phyloP scores from a whole-genome alignment of 352 stramenopile species.

The Pythium inflatum region DNA sequence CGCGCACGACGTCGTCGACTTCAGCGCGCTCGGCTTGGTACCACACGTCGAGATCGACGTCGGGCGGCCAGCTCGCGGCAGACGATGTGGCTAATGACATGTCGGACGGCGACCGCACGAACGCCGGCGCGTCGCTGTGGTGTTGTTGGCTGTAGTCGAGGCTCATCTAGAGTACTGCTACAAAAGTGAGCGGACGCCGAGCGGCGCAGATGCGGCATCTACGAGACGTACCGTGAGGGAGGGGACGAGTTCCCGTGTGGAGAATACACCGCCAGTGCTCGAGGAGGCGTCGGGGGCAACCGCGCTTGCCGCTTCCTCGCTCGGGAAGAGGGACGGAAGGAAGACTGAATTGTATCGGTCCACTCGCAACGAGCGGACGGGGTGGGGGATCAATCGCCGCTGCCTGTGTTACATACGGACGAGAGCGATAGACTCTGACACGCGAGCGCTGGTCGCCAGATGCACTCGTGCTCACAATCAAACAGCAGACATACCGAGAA shows the following conservation, averaged over 20 bases:
- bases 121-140: conserved; percentile 7
- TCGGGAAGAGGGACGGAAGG: conserved; percentile 8
- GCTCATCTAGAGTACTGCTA: conserved; percentile 20
- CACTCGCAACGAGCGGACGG: conserved; percentile 28
- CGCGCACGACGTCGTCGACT: conserved; percentile 71
- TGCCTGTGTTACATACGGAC: conserved; percentile 17
- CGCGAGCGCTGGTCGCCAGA: conserved; percentile 3
- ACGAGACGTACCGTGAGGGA: no score
- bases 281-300: not conserved
- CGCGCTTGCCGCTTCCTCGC: conserved; percentile 12
- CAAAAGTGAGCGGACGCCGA: no score
- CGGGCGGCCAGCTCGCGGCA: conserved; percentile 53
- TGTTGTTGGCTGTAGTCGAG: conserved; percentile 22
- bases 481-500: conserved; percentile 18
- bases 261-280: not conserved
- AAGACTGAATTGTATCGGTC: conserved; percentile 26
- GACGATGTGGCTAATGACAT: conserved; percentile 16
- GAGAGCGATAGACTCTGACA: conserved; percentile 10
- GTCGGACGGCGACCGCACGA: conserved; percentile 21
- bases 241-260: not conserved
- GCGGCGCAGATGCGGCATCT: no score
- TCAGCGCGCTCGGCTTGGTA: conserved; percentile 74
- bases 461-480: conserved; percentile 15
- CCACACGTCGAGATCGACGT: conserved; percentile 79
- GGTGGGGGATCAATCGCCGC: conserved; percentile 16